Conservation (phyloP, 768 basidiomycete species). For the Russula lepida region DNA sequence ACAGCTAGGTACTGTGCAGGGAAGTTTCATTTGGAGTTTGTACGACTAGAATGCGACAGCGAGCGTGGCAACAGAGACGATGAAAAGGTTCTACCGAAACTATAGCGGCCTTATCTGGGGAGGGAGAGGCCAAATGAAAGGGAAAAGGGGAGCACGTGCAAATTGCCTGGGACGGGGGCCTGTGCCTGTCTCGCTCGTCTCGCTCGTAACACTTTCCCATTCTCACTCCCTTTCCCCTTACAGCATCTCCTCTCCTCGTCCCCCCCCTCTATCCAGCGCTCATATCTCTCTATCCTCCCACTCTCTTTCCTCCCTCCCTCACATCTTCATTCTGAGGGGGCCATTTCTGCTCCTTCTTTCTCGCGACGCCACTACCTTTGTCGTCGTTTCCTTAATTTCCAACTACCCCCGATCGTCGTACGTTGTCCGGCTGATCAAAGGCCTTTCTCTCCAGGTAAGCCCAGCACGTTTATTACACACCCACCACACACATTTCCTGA, state of each 20-base stretch:
- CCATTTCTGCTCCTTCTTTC: not conserved
- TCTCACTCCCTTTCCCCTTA: not conserved
- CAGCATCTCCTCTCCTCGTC: not conserved
- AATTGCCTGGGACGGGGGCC: not conserved
- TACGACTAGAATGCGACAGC: not conserved
- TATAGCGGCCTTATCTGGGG: not conserved
- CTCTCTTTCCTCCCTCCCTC: not conserved
- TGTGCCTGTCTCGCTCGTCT: not conserved
- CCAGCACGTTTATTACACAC: not conserved
- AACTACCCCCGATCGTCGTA: not conserved
- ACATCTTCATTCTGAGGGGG: not conserved
- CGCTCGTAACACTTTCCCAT: no score
- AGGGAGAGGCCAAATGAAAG: not conserved
- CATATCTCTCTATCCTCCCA: not conserved
- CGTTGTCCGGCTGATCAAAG: constrained; percentile 4
- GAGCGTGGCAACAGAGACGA: constrained; percentile 1
- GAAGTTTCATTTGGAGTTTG: not conserved
- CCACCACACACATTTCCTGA: not conserved
- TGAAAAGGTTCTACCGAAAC: not conserved
- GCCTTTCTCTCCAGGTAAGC: constrained; percentile 1
- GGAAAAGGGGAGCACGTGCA: not conserved
- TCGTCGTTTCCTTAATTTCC: constrained; percentile 1
- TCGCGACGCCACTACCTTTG: not conserved
- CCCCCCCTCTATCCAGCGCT: not conserved
- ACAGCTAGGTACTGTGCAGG: not conserved